Conservation (phyloP, 78 protist genomes). For the Dictyostelium capitatum region DNA sequence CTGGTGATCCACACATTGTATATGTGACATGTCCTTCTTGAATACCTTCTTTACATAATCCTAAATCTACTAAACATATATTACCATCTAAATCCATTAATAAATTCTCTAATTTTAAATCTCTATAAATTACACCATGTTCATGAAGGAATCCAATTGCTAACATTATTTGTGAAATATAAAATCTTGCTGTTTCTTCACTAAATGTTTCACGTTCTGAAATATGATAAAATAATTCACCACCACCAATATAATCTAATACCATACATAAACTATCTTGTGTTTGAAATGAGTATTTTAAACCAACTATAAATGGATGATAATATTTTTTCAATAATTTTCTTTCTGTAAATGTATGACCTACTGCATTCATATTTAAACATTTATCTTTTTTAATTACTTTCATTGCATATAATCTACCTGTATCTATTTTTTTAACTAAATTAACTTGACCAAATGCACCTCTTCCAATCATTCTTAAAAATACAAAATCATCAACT, state of each 20-base stretch:
- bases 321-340: conserved; percentile 77
- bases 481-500: conserved; percentile 83
- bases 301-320: conserved; percentile 93
- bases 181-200: conserved; percentile 91
- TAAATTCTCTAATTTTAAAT: conserved; percentile 96
- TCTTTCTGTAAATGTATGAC: conserved; percentile 93
- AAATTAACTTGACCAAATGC: conserved; percentile 88
- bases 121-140: conserved; percentile 93
- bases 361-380: conserved; percentile 90
- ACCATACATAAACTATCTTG: conserved; percentile 89
- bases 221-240: conserved; percentile 96
- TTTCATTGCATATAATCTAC: conserved; percentile 91
- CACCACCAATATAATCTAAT: conserved; percentile 96
- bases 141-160: conserved; percentile 94
- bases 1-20: conserved; percentile 98
- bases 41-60: conserved; percentile 87
- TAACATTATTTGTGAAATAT: conserved; percentile 92
- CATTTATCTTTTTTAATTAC: conserved; percentile 84
- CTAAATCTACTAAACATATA: conserved; percentile 95
- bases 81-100: conserved; percentile 95
- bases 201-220: conserved; percentile 85
- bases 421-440: conserved; percentile 82
- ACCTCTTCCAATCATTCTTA: conserved; percentile 89
- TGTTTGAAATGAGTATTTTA: conserved; percentile 96
- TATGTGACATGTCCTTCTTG: conserved; percentile 80